phyloP scores from a whole-genome alignment of 1,284 basidiomycete species.

The Laetiporus sulphureus region DNA sequence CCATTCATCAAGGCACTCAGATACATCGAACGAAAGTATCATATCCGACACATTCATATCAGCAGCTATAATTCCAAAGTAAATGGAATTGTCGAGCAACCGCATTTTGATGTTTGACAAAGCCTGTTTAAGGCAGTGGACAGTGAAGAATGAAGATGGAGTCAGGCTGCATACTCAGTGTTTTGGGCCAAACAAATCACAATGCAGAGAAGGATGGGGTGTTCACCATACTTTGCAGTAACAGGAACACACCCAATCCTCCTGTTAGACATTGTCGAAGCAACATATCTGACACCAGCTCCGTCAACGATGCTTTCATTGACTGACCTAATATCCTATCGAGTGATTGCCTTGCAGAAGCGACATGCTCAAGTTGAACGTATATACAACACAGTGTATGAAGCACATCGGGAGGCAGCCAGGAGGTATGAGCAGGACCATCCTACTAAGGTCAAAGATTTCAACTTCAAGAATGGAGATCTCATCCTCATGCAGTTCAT shows the following conservation, averaged over 20 bases:
- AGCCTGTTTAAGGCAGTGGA: conserved; percentile 30
- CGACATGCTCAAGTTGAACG: conserved; percentile 6
- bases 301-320: conserved; percentile 19
- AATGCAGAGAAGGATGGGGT: conserved; percentile 20
- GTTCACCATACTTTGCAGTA: conserved; percentile 31
- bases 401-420: conserved; percentile 15
- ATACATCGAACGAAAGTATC: conserved; percentile 25
- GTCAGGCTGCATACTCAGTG: conserved; percentile 17
- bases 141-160: conserved; percentile 29
- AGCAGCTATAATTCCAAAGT: conserved; percentile 37
- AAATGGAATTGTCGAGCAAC: conserved; percentile 35
- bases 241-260: conserved; percentile 32
- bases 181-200: conserved; percentile 38
- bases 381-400: conserved; percentile 14
- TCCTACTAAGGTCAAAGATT: too few relatives aligned
- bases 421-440: conserved; percentile 19
- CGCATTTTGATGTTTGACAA: too few relatives aligned
- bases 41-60: conserved; percentile 34
- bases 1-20: conserved; percentile 27
- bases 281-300: conserved; percentile 19
- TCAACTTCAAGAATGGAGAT: too few relatives aligned
- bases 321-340: conserved; percentile 12
- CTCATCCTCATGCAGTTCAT: too few relatives aligned
- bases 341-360: conserved; percentile 24
- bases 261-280: conserved; percentile 32